Conservation (phyloP, 2,329 filamentous ascomycete species). For the Ophiostoma quercus region DNA sequence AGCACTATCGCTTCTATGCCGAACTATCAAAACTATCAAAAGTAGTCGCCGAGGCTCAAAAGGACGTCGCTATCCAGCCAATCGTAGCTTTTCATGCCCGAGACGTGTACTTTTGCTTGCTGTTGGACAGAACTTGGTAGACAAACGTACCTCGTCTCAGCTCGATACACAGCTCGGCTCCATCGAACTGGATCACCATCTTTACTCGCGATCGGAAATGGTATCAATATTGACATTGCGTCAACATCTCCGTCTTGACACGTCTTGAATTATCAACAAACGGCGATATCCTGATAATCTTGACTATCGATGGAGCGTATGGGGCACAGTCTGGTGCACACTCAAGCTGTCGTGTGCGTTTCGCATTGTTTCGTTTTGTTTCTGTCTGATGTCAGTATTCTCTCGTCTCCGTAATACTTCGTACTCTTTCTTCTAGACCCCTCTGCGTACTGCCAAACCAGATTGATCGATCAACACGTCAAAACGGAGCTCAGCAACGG, state of each 20-base stretch:
- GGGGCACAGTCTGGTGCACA: neutral
- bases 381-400: conserved; percentile 1
- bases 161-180: neutral
- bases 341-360: neutral
- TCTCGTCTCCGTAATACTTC: neutral
- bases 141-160: neutral
- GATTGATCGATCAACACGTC: neutral
- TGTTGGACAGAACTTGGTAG: neutral
- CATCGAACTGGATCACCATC: neutral
- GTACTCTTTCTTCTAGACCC: too few species aligned
- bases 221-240: neutral
- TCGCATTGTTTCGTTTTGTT: conserved; percentile 2
- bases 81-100: neutral
- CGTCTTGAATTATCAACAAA: too few species aligned
- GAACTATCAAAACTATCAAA: neutral
- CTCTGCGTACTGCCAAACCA: too few species aligned
- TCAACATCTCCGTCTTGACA: neutral
- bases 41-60: conserved; percentile 4
- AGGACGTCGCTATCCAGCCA: conserved; percentile 1
- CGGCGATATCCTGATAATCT: too few species aligned
- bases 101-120: neutral
- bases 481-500: neutral
- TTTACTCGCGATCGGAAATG: neutral
- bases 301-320: neutral
- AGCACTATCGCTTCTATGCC: neutral